Evolutionary conservation across 164 flowering plant species (phyloP), one percentile per base, ranked within the genome.

Genomic region (Vitis amurensis): DNA sequence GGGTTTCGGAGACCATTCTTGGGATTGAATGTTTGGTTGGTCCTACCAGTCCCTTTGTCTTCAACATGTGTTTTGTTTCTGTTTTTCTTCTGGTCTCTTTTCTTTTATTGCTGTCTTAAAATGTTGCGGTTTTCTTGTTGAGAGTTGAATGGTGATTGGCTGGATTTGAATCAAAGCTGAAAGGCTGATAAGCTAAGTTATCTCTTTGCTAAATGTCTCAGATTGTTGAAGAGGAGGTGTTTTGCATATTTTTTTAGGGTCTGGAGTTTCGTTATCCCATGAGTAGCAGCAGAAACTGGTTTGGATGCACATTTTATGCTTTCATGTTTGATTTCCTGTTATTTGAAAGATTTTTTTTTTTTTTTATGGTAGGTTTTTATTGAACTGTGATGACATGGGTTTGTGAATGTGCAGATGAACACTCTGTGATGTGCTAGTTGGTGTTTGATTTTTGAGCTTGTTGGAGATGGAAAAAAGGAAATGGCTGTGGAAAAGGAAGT

Each of bases 161-260:
- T 82, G 77, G 73, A 77, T 84, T 84, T 78, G 78, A 84, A 84
- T 85, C 85, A 76, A 86, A 79, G 84, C 63, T 61, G 73, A 64
- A 69, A 74, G 69, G 76, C 50, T 75, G 81, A 76, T 68, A 72
- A 75, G 71, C 61, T 67, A 73, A 71, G 73, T 14, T 61, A 63
- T 69, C 55, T 71, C 63, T 75, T 67, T 67, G 50, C 47, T 63
- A 57, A 51, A 65, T 62, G 30, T 71, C 57, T 23, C 23, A n/a
- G 55, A 50, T 48, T 64, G 68, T 59, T 50, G 11, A 15, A 31
- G 55, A 27, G 67, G 47, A 52, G 55, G 31, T 50, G 9, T 13
- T 37, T 67, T 14, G 61, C 58, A 29, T 50, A 1, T n/a, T 16
- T 50, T 48, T 51, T 50, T 49, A 70, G 58, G 68, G 71, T 31